Evolutionary conservation across 2,329 filamentous ascomycete species (phyloP).

Genomic region (Aureobasidium leucospermi): DNA sequence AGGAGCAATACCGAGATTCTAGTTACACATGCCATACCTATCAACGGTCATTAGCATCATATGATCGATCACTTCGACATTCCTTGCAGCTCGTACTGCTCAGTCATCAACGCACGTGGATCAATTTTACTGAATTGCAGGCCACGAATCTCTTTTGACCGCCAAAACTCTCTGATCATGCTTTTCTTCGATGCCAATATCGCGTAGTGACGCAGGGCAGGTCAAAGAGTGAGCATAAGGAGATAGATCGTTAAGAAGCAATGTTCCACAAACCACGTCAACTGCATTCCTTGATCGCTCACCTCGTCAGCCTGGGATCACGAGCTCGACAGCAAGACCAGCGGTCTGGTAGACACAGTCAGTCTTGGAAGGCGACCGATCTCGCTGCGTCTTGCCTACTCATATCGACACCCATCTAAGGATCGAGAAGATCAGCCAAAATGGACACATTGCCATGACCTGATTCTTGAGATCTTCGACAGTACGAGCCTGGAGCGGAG

Average conservation of each 20-base stretch:
- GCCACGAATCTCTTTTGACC: no score
- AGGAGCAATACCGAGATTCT: background rate
- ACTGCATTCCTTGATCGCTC: background rate
- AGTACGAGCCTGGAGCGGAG: background rate
- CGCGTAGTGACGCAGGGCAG: background rate
- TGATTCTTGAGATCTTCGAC: background rate
- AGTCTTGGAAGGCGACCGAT: background rate
- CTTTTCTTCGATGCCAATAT: no score
- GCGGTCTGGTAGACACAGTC: background rate
- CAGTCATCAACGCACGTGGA: background rate
- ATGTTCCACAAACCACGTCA: background rate
- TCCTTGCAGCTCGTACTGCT: background rate
- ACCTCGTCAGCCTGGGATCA: background rate
- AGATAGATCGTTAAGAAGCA: background rate
- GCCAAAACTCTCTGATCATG: background rate
- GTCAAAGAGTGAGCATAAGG: no score
- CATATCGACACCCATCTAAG: background rate
- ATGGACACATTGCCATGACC: background rate
- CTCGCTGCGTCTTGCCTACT: background rate
- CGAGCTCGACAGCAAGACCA: background rate
- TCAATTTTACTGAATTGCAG: background rate
- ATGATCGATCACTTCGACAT: background rate
- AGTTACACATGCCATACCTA: background rate
- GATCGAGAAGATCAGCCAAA: background rate
- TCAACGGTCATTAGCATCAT: background rate